These are phyloP conservation scores for Pistacia vera DNA, from an alignment of 345 rosid species.

Conservation along the genomic window DNA sequence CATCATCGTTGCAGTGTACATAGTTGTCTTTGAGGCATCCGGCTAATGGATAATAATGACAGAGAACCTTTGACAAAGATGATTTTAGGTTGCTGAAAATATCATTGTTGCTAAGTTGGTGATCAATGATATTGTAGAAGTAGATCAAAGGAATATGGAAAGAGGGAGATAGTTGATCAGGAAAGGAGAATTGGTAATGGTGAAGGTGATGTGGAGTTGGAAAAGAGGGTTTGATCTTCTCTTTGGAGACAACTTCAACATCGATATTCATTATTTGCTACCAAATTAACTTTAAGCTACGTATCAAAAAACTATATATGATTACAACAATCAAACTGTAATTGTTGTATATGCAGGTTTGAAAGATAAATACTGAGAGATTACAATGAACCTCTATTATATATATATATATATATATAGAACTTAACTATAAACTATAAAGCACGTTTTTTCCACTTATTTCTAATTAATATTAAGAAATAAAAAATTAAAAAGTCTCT, in stretches of 20 bases:
- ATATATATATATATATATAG: too few species aligned
- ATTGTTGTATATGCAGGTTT: too few species aligned
- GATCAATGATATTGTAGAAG: slow-evolving; percentile 28
- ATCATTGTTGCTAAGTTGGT: background rate
- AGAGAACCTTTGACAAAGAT: background rate
- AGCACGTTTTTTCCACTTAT: too few species aligned
- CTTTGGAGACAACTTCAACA: slow-evolving; percentile 27
- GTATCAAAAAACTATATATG: background rate
- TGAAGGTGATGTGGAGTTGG: slow-evolving; percentile 41
- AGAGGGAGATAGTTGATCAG: slow-evolving; percentile 41
- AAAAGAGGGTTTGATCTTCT: slow-evolving; percentile 38
- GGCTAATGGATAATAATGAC: background rate
- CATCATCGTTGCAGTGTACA: slow-evolving; percentile 1
- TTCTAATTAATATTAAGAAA: too few species aligned
- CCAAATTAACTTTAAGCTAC: background rate
- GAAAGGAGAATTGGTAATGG: slow-evolving; percentile 36
- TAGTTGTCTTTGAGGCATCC: background rate
- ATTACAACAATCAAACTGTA: too few species aligned
- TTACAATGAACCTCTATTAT: too few species aligned
- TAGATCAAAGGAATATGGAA: slow-evolving; percentile 34
- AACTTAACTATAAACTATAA: too few species aligned
- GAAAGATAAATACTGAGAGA: too few species aligned
- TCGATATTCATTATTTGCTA: slow-evolving; percentile 18
- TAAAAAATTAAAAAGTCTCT: too few species aligned
- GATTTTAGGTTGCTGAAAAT: slow-evolving; percentile 3